Percentiles rank a stretch among this genome's conserved stretches.
phyloP scores from a whole-genome alignment of 441 rosid genomes.

The Cnidoscolus chayamansa region DNA sequence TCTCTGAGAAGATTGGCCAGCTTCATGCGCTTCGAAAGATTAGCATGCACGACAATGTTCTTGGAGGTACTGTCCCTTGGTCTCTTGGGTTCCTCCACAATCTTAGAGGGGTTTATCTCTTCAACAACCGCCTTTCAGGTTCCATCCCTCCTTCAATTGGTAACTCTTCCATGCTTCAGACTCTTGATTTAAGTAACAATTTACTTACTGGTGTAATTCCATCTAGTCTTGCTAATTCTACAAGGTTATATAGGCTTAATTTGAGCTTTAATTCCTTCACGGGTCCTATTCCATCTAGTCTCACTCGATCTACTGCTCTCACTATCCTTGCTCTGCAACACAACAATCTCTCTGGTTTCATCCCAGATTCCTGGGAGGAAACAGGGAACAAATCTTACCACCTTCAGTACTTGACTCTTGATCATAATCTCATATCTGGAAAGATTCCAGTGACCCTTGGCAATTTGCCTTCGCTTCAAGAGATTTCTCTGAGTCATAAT shows the following conservation, averaged over 20 bases:
- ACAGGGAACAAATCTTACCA: constrained; percentile 24
- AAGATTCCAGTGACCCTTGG: constrained; percentile 47
- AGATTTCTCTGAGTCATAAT: constrained; percentile 51
- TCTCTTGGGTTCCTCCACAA: constrained; percentile 60
- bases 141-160: constrained; percentile 71
- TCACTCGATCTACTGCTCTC: constrained; percentile 51
- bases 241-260: constrained; percentile 65
- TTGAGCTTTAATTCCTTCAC: constrained; percentile 65
- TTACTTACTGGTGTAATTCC: constrained; percentile 55
- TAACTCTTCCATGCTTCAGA: constrained; percentile 53
- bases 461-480: constrained; percentile 43
- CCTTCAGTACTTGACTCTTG: constrained; percentile 41
- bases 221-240: constrained; percentile 53
- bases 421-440: constrained; percentile 50
- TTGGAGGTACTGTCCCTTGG: constrained; percentile 61
- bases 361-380: constrained; percentile 53
- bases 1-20: constrained; percentile 73
- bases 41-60: constrained; percentile 69
- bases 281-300: constrained; percentile 47
- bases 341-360: constrained; percentile 67
- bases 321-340: constrained; percentile 58
- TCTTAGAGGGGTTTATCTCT: constrained; percentile 78
- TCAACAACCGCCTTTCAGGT: constrained; percentile 72
- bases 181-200: constrained; percentile 66
- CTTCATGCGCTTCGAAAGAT: constrained; percentile 73